phyloP scores from a whole-genome alignment of 2,329 filamentous ascomycete genomes.

The Ceratocystis papillata region DNA sequence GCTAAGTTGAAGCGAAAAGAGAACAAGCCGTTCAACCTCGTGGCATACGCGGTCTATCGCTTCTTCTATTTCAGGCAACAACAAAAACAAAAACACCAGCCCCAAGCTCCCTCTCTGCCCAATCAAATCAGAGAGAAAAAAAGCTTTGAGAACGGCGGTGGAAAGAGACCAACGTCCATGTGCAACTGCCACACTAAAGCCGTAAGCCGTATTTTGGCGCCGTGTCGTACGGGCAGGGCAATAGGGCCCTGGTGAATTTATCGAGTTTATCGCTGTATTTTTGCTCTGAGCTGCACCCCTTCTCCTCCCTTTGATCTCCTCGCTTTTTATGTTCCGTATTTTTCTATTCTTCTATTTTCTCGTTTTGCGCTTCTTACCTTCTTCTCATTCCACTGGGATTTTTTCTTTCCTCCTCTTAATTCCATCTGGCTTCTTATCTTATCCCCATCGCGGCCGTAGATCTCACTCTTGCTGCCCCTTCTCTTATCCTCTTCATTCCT shows the following conservation, averaged over 20 bases:
- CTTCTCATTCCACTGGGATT: not conserved
- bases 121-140: not conserved
- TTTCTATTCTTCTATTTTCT: not conserved
- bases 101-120: not conserved
- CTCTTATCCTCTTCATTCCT: constrained; percentile 9
- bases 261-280: not conserved
- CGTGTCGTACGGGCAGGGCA: constrained; percentile 5
- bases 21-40: not conserved
- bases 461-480: not conserved
- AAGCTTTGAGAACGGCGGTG: not conserved
- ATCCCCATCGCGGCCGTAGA: not conserved
- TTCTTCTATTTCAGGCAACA: not conserved
- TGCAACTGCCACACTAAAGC: not conserved
- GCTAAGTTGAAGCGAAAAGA: not conserved
- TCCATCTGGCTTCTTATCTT: not conserved
- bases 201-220: not conserved
- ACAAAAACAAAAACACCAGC: not conserved
- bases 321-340: not conserved
- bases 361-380: not conserved
- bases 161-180: not conserved
- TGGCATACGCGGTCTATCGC: too few relatives aligned
- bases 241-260: not conserved
- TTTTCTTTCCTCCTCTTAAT: not conserved
- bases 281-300: not conserved
- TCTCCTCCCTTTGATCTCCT: not conserved